phyloP scores from a whole-genome alignment of 208 protist genomes.

The Acanthamoeba royreba region DNA sequence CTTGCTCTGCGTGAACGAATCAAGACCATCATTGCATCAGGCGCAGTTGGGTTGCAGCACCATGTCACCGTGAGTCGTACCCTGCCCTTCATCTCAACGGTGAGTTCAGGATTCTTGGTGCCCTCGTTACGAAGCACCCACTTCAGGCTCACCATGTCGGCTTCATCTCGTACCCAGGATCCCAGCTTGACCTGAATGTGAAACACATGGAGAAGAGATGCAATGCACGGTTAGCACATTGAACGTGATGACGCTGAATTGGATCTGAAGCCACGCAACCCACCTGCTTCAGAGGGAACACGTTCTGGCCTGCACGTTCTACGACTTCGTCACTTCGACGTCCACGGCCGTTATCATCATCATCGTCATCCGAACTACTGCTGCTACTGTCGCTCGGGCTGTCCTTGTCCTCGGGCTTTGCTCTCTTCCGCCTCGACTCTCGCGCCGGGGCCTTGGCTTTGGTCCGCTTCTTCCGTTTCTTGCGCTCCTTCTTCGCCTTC shows the following conservation, averaged over 20 bases:
- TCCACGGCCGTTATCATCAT: neutral
- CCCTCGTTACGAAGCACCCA: neutral
- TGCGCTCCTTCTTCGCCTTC: neutral
- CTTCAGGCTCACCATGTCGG: neutral
- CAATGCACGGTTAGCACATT: too few species aligned
- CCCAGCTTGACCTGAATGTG: neutral
- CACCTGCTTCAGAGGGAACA: neutral
- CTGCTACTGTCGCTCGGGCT: neutral
- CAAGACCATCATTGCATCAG: neutral
- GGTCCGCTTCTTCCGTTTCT: neutral
- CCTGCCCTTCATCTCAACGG: neutral
- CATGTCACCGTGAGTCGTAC: too few species aligned
- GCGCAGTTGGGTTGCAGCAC: neutral
- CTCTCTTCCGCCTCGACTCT: neutral
- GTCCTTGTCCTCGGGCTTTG: neutral
- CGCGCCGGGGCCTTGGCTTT: too few species aligned
- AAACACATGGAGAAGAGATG: too few species aligned
- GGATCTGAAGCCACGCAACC: neutral
- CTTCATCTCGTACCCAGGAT: neutral
- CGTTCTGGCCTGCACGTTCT: neutral
- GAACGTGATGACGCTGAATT: too few species aligned
- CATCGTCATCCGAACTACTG: neutral
- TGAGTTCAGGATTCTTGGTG: neutral
- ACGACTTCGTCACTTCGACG: neutral
- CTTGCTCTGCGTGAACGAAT: neutral